Base-by-base conservation (phyloP, 345 rosid genomes). In the Citrus australasica region DNA sequence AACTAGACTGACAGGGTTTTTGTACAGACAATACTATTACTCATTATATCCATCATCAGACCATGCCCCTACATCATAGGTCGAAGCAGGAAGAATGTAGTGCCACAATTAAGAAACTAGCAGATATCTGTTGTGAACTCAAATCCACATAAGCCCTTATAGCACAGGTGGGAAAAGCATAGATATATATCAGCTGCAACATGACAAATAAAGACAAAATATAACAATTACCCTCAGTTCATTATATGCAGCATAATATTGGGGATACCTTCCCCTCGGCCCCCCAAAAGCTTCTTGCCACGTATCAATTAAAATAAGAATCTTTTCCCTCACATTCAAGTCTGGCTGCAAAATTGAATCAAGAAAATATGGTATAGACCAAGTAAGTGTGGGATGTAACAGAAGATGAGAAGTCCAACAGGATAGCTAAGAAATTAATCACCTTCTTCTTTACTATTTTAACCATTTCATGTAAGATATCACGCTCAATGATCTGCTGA, bases 371-470 rank as follows among this genome's bases (percentile, higher is more conserved):
- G 35, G 59, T 35, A 74, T 28, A 64, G 10, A 61, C 22, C 10
- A 73, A 40, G 22, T 75, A 9, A 71, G 69, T 69, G 35, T 51
- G 55, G 56, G 75, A 40, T 32, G 42, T 32, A 67, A 24, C 61
- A 74, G 65, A 73, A 68, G 60, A 77, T 70, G 53, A 69, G 69
- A 82, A 46, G 9, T 61, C 37, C 27, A 68, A 71, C 67, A 60
- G 46, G 76, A 11, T 66, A 73, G 63, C 24, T 59, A 72, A 63
- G 70, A 77, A 82, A 33, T 55, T 7, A 32, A 21, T n/a, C 79
- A 94, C 99, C 99, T 92, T 96, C 86, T 94, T 96, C 87, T 96
- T 96, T 67, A 96, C 97, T 75, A 94, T 89, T 84, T 94, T 96
- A 80, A 96, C 98, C 99, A 96, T 96, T 63, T 96, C 99, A 81